Evolutionary conservation across 768 basidiomycete species (phyloP).

Genomic region (Mycena kentingensis): DNA sequence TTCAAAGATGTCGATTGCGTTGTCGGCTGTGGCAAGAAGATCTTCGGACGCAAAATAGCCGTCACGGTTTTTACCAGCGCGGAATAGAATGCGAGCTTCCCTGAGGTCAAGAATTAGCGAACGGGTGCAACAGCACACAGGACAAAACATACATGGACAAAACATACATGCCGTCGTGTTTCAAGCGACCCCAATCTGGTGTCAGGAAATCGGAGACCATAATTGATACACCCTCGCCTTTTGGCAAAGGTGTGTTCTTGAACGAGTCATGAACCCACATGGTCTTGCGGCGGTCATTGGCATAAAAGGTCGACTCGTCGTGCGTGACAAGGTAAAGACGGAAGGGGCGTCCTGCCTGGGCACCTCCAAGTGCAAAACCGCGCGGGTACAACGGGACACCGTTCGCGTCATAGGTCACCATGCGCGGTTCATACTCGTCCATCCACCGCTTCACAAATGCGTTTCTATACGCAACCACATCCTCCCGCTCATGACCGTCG

Average conservation of each 20-base stretch:
- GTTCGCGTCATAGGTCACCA: slow-evolving; percentile 30
- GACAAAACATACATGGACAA: neutral
- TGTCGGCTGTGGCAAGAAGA: slow-evolving; percentile 22
- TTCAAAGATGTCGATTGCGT: slow-evolving; percentile 28
- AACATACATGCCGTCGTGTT: slow-evolving; percentile 10
- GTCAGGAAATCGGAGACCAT: slow-evolving; percentile 37
- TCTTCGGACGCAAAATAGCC: slow-evolving; percentile 29
- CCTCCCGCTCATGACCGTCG: slow-evolving; percentile 40
- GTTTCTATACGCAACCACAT: slow-evolving; percentile 38
- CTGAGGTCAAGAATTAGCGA: no score
- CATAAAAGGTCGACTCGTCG: slow-evolving; percentile 34
- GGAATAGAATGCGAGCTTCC: slow-evolving; percentile 26
- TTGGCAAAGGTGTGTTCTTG: slow-evolving; percentile 25
- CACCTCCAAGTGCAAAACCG: neutral
- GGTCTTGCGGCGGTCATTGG: slow-evolving; percentile 27
- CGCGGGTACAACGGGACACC: no score
- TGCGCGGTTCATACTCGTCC: slow-evolving; percentile 27
- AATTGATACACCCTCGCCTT: slow-evolving; percentile 33
- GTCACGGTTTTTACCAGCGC: slow-evolving; percentile 28
- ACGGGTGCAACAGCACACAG: neutral
- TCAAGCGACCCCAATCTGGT: slow-evolving; percentile 26
- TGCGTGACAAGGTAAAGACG: slow-evolving; percentile 24
- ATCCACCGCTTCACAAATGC: slow-evolving; percentile 28
- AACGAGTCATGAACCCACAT: slow-evolving; percentile 23
- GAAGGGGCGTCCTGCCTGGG: slow-evolving; percentile 13